These are phyloP conservation scores for Fusarium tupiense DNA, from an alignment of 2,329 filamentous ascomycete genomes.

Conservation along the genomic window DNA sequence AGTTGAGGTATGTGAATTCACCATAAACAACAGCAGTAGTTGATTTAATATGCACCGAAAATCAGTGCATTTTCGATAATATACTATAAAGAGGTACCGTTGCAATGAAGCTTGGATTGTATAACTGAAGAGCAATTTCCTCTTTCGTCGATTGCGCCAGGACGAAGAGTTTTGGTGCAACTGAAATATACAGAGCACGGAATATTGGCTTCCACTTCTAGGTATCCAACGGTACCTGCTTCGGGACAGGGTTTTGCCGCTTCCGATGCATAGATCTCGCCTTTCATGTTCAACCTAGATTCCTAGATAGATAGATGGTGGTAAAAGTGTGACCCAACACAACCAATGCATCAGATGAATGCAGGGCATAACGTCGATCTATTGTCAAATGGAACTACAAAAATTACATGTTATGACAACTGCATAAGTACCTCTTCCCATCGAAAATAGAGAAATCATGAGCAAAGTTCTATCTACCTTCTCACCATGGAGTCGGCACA, in stretches of 20 bases:
- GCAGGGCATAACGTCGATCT: slow-evolving; percentile 18
- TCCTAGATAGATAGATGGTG: neutral
- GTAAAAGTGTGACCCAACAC: neutral
- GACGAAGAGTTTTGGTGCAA: slow-evolving; percentile 32
- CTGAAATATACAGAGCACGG: neutral
- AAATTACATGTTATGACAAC: neutral
- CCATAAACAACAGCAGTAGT: slow-evolving; percentile 7
- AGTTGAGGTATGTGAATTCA: slow-evolving; percentile 7
- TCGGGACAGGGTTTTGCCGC: slow-evolving; percentile 42
- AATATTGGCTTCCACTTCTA: neutral
- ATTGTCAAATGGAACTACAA: neutral
- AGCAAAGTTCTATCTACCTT: neutral
- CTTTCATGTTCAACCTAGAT: neutral
- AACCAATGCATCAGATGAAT: neutral
- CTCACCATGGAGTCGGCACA: slow-evolving; percentile 29
- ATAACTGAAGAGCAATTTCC: slow-evolving; percentile 5
- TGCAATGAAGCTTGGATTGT: neutral
- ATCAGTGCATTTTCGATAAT: slow-evolving; percentile 5
- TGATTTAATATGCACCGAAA: neutral
- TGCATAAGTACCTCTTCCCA: neutral
- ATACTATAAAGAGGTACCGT: neutral
- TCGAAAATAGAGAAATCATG: slow-evolving; percentile 13
- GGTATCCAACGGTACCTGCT: slow-evolving; percentile 8
- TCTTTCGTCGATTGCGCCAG: slow-evolving; percentile 16
- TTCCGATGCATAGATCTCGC: slow-evolving; percentile 18